Conservation (phyloP, 2,329 filamentous ascomycete genomes). For the Verticillium zaregamsianum region DNA sequence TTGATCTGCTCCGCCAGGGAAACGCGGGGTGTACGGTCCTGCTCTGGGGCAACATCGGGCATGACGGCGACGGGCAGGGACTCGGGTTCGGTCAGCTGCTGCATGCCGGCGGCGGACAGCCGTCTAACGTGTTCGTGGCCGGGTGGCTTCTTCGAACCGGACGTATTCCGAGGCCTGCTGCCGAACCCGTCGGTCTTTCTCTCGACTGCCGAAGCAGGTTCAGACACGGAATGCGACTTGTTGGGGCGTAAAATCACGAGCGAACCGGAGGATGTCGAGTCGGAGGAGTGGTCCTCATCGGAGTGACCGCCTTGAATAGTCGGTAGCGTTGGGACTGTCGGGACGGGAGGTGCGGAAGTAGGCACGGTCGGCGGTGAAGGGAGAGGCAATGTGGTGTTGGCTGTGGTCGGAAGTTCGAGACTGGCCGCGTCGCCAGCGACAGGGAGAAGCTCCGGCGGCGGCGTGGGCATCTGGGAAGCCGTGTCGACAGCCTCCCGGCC, state of each 20-base stretch:
- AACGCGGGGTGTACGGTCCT: conserved; percentile 30
- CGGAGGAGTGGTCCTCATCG: conserved; percentile 12
- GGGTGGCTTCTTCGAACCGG: conserved; percentile 15
- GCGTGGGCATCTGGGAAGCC: conserved; percentile 5
- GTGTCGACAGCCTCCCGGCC: neutral
- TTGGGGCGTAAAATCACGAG: neutral
- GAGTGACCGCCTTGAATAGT: conserved; percentile 11
- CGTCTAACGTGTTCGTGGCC: conserved; percentile 44
- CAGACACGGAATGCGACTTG: conserved; percentile 3
- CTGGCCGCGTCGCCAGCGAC: neutral
- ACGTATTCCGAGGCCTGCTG: conserved; percentile 4
- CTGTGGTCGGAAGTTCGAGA: neutral
- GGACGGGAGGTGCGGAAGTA: conserved; percentile 2
- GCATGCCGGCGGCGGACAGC: conserved; percentile 55
- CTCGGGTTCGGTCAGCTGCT: conserved; percentile 53
- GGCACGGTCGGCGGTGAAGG: neutral
- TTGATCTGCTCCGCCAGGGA: conserved; percentile 28
- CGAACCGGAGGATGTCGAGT: conserved; percentile 3
- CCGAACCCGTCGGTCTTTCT: conserved; percentile 3
- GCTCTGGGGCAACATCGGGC: conserved; percentile 1
- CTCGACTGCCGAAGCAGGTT: conserved; percentile 5
- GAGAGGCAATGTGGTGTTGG: neutral
- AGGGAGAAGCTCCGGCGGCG: conserved; percentile 2
- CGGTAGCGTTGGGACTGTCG: conserved; percentile 11
- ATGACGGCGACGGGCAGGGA: conserved; percentile 52